Evolutionary conservation across 2,329 filamentous ascomycete species (phyloP).

Genomic region (Apiospora pterosperma): DNA sequence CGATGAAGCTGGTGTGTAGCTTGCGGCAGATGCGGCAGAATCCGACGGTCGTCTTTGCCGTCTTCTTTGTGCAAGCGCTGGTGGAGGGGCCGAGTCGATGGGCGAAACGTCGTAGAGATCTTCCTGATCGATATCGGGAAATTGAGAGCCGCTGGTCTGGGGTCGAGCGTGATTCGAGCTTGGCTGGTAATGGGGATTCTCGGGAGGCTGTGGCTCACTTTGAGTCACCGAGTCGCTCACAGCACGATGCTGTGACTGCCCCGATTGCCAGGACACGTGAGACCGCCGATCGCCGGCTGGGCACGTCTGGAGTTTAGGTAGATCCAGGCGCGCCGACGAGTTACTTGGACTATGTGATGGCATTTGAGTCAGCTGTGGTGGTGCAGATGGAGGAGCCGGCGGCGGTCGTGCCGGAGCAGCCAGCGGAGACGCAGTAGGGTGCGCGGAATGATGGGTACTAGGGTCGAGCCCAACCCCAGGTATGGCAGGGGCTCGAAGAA

Average conservation of each 20-base stretch:
- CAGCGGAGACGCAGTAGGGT: slow-evolving; percentile 1
- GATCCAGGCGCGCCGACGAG: slow-evolving; percentile 17
- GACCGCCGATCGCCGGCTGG: slow-evolving; percentile 14
- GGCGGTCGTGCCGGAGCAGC: neutral
- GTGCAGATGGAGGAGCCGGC: slow-evolving; percentile 5
- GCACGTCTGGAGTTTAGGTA: slow-evolving; percentile 26
- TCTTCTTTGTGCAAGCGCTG: neutral
- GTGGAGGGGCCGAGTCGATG: slow-evolving; percentile 11
- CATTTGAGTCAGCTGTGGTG: slow-evolving; percentile 3
- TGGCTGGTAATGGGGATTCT: slow-evolving; percentile 2
- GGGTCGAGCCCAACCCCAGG: slow-evolving; percentile 25
- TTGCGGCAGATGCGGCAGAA: neutral
- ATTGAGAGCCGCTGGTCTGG: neutral
- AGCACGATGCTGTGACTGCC: slow-evolving; percentile 7
- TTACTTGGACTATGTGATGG: slow-evolving; percentile 12
- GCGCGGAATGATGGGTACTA: neutral
- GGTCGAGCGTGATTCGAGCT: neutral
- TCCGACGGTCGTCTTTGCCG: neutral
- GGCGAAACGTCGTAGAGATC: slow-evolving; percentile 27
- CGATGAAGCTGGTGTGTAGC: slow-evolving; percentile 20
- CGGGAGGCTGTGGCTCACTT: neutral
- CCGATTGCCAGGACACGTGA: slow-evolving; percentile 15
- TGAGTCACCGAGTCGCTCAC: slow-evolving; percentile 3
- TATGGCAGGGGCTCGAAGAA: slow-evolving; percentile 48
- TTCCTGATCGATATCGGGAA: slow-evolving; percentile 13